A percentile compares a stretch with the other conserved stretches of the same genome.
phyloP scores from a whole-genome alignment of 148 eudicot species.

The Cornus kousa region DNA sequence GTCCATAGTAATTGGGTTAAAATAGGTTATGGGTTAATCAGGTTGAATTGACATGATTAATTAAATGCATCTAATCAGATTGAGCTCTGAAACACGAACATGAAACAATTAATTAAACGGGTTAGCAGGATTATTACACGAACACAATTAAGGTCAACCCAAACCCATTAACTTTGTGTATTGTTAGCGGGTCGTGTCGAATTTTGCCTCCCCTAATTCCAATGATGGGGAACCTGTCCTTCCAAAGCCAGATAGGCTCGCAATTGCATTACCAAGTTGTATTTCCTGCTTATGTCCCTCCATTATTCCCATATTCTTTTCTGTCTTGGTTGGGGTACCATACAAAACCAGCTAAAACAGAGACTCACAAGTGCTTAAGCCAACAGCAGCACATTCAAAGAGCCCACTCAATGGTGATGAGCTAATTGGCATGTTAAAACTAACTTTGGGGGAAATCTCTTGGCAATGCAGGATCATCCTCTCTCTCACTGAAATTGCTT shows the following conservation, averaged over 20 bases:
- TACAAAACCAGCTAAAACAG: constrained; percentile 37
- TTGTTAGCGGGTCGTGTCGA: too few species aligned
- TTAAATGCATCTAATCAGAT: too few species aligned
- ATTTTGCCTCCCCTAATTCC: constrained; percentile 26
- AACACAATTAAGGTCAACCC: too few species aligned
- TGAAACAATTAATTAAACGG: too few species aligned
- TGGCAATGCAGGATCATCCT: constrained; percentile 45
- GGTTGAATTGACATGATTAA: too few species aligned
- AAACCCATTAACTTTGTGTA: too few species aligned
- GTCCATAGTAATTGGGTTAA: too few species aligned
- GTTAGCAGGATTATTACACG: too few species aligned
- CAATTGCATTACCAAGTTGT: constrained; percentile 49
- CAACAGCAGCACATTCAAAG: constrained; percentile 75
- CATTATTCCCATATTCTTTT: constrained; percentile 47
- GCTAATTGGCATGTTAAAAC: constrained; percentile 70
- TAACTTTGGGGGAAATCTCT: constrained; percentile 66
- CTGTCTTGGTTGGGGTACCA: constrained; percentile 48
- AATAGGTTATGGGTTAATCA: too few species aligned
- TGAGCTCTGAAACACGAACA: too few species aligned
- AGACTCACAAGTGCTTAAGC: constrained; percentile 72
- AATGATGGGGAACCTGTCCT: constrained; percentile 33
- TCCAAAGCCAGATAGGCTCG: constrained; percentile 41
- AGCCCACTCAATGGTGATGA: constrained; percentile 76
- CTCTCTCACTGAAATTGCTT: constrained; percentile 55
- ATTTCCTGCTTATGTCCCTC: constrained; percentile 59